Conservation (phyloP, 805 yeast genomes). For the Pichia gijzeniarum region DNA sequence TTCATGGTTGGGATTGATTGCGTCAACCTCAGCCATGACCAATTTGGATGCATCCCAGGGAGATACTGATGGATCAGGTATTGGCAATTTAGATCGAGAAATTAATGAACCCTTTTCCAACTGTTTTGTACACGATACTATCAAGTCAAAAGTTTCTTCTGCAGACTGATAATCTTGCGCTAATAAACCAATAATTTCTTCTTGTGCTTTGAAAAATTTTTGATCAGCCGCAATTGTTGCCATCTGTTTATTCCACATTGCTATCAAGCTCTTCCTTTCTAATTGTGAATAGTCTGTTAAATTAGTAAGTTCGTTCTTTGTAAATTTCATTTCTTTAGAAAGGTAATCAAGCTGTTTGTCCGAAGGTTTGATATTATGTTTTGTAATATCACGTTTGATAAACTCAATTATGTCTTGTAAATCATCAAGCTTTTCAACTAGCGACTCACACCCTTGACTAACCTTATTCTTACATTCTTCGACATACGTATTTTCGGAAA, state of each 20-base stretch:
- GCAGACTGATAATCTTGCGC: constrained; percentile 78
- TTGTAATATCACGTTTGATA: constrained; percentile 83
- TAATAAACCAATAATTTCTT: constrained; percentile 72
- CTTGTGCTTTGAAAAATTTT: constrained; percentile 84
- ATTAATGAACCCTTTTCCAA: constrained; percentile 55
- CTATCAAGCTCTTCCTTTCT: constrained; percentile 84
- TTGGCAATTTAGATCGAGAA: constrained; percentile 31
- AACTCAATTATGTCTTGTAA: constrained; percentile 89
- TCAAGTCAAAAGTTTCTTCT: constrained; percentile 71
- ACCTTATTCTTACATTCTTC: constrained; percentile 66
- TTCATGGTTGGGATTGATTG: constrained; percentile 78
- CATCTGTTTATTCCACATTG: constrained; percentile 86
- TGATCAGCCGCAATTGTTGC: constrained; percentile 92
- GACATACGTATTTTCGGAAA: constrained; percentile 44
- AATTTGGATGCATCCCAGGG: constrained; percentile 64
- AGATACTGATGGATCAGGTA: constrained; percentile 52
- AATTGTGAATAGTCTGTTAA: constrained; percentile 56
- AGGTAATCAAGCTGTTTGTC: constrained; percentile 65
- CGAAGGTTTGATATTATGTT: constrained; percentile 78
- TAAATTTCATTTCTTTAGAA: constrained; percentile 54
- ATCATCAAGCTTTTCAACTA: constrained; percentile 81
- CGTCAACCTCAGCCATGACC: constrained; percentile 69
- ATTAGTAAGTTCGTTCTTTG: constrained; percentile 43
- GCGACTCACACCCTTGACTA: constrained; percentile 66
- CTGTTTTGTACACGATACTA: constrained; percentile 75